phyloP scores from a whole-genome alignment of 805 yeast genomes.

The Hanseniaspora occidentalis region DNA sequence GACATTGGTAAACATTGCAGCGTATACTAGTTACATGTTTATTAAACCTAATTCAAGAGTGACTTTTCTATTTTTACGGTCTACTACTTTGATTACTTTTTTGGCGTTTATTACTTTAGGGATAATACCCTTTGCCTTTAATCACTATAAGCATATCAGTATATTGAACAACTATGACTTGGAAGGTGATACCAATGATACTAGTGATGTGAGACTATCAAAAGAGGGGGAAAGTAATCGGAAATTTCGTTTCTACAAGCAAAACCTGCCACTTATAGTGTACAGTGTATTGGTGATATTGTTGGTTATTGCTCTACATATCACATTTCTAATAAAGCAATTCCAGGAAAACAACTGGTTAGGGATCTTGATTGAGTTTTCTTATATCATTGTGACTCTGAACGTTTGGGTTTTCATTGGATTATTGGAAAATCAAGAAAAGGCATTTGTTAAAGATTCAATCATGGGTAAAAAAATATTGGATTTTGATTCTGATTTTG shows the following conservation, averaged over 20 bases:
- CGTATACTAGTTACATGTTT: neutral
- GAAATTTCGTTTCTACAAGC: neutral
- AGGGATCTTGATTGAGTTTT: conserved; percentile 12
- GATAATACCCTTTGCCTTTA: neutral
- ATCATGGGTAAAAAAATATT: conserved; percentile 22
- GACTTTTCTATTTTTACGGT: neutral
- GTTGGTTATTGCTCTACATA: neutral
- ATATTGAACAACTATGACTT: neutral
- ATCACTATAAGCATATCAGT: neutral
- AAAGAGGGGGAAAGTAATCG: too few relatives aligned
- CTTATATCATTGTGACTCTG: conserved; percentile 18
- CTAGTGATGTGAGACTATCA: too few relatives aligned
- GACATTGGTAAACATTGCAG: neutral
- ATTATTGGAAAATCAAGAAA: conserved; percentile 19
- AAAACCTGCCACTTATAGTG: neutral
- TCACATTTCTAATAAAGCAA: neutral
- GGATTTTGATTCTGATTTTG: too few relatives aligned
- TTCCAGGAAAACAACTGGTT: conserved; percentile 14
- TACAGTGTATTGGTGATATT: neutral
- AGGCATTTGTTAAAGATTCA: conserved; percentile 16
- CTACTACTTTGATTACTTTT: neutral
- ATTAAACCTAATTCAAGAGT: neutral
- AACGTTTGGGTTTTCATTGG: conserved; percentile 24
- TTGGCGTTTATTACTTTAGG: neutral
- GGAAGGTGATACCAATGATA: neutral